phyloP scores from a whole-genome alignment of 2,329 filamentous ascomycete genomes.

The Fragosphaeria purpurea region DNA sequence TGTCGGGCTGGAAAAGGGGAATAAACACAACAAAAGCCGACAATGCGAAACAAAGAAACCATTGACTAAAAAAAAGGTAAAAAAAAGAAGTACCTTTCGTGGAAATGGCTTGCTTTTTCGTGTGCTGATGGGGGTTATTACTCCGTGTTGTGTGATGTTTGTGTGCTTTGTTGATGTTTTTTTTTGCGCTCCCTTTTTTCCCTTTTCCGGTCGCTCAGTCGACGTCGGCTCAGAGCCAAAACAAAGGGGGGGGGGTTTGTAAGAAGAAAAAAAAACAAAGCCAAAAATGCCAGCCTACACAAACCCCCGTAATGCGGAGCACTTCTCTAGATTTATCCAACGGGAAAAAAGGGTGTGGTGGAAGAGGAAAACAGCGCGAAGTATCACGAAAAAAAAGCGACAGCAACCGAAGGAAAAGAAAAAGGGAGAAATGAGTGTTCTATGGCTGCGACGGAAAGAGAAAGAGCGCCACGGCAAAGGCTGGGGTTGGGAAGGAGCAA shows the following conservation, averaged over 20 bases:
- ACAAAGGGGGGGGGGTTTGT: conserved; percentile 1
- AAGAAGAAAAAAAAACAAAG: neutral
- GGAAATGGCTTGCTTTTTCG: neutral
- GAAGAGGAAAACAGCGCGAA: neutral
- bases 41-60: neutral
- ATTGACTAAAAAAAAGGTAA: neutral
- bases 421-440: too few species aligned
- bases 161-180: conserved; percentile 6
- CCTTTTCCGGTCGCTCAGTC: conserved; percentile 7
- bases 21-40: neutral
- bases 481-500: conserved; percentile 4
- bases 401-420: neutral
- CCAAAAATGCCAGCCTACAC: neutral
- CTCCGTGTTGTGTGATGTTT: neutral
- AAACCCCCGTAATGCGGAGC: too few species aligned
- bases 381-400: neutral
- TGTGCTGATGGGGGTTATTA: neutral
- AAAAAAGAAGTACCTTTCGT: conserved; percentile 7
- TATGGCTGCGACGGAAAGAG: too few species aligned
- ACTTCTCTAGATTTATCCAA: conserved; percentile 7
- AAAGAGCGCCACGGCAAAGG: conserved; percentile 1
- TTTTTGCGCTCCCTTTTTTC: conserved; percentile 2
- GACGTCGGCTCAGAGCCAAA: conserved; percentile 4
- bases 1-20: neutral
- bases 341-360: neutral